These are phyloP conservation scores for Vitis rupestris DNA, from an alignment of 164 flowering plant genomes.

Conservation along the genomic window DNA sequence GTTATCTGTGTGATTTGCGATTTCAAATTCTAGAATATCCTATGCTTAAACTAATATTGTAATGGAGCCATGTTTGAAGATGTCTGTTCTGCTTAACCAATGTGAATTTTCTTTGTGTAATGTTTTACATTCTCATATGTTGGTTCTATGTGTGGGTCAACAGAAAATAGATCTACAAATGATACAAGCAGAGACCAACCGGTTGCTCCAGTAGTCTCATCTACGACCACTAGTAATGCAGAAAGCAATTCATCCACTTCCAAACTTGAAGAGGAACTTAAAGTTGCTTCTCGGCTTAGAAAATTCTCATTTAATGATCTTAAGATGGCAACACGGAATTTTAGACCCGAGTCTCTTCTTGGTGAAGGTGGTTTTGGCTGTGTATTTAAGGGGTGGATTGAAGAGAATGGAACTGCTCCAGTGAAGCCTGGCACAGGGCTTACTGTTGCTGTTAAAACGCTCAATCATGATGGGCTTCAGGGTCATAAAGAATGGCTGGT, in stretches of 20 bases:
- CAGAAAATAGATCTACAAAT: conserved; percentile 66
- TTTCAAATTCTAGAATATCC: too few relatives aligned
- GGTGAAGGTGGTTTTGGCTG: conserved; percentile 98
- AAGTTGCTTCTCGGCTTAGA: conserved; percentile 72
- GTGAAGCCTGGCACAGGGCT: conserved; percentile 96
- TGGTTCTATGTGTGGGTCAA: conserved; percentile 20
- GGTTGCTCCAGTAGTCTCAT: conserved; percentile 46
- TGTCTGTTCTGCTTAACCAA: not conserved
- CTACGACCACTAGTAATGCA: conserved; percentile 74
- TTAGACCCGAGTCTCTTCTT: conserved; percentile 91
- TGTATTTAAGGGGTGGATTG: conserved; percentile 97
- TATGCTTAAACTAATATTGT: too few relatives aligned
- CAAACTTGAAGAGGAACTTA: conserved; percentile 77
- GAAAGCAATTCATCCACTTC: conserved; percentile 77
- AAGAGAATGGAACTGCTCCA: conserved; percentile 95
- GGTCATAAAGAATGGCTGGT: conserved; percentile 99
- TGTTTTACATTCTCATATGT: conserved; percentile 1
- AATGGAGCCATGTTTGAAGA: too few relatives aligned
- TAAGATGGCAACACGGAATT: conserved; percentile 83
- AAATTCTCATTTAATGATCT: conserved; percentile 85
- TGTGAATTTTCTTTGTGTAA: not conserved
- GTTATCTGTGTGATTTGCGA: too few relatives aligned
- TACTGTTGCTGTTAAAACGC: conserved; percentile 95
- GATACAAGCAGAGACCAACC: conserved; percentile 70
- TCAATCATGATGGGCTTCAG: conserved; percentile 95